phyloP scores from a whole-genome alignment of 2,329 filamentous ascomycete genomes.

The Cordyceps militaris region DNA sequence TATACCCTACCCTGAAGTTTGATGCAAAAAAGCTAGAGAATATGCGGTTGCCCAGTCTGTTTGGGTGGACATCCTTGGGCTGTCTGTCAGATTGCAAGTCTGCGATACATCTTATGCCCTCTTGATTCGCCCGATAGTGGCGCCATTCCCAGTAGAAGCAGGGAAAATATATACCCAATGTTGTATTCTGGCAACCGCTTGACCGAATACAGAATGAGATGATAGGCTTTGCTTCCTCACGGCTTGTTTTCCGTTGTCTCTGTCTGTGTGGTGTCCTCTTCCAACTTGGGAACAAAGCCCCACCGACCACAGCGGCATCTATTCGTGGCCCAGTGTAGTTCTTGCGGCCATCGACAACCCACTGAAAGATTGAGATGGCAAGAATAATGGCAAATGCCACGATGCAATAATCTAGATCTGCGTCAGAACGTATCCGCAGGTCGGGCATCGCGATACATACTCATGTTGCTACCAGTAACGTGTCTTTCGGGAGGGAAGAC shows the following conservation, averaged over 20 bases:
- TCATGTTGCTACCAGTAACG: slow-evolving; percentile 62
- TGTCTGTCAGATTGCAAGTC: background rate
- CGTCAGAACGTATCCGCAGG: background rate
- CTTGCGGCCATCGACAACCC: slow-evolving; percentile 40
- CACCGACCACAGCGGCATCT: slow-evolving; percentile 11
- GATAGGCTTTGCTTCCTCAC: background rate
- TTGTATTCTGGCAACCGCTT: background rate
- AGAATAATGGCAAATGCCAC: slow-evolving; percentile 40
- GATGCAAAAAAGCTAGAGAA: too few species aligned
- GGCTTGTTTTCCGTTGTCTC: slow-evolving; percentile 17
- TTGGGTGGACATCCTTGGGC: too few species aligned
- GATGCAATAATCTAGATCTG: slow-evolving; percentile 33
- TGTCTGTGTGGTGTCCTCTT: slow-evolving; percentile 7
- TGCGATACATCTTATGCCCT: background rate
- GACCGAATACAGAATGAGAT: background rate
- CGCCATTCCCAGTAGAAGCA: background rate
- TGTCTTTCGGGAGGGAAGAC: slow-evolving; percentile 64
- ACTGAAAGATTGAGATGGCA: slow-evolving; percentile 34
- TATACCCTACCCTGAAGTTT: background rate
- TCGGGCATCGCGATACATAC: slow-evolving; percentile 4
- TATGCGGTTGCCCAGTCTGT: too few species aligned
- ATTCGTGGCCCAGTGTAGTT: slow-evolving; percentile 31
- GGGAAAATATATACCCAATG: background rate
- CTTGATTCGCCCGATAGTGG: too few species aligned
- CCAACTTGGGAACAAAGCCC: background rate